These are phyloP conservation scores for Xylariaceae sp. DNA, from an alignment of 2,329 filamentous ascomycete genomes.

Conservation along the genomic window DNA sequence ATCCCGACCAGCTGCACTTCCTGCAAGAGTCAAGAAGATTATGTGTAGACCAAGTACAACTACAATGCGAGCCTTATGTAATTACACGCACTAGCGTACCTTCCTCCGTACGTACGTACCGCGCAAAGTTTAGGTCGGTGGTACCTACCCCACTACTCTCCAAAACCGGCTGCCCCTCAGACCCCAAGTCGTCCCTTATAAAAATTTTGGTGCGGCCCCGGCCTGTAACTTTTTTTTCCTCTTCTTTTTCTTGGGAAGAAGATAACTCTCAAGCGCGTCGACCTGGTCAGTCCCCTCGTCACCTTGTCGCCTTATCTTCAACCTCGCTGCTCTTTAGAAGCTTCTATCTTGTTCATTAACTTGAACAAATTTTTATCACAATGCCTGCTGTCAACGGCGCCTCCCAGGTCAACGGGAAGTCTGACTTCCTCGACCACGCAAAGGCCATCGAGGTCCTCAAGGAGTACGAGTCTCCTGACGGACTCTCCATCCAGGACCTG, in stretches of 20 bases:
- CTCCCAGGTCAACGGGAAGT: slow-evolving; percentile 46
- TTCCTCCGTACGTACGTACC: neutral
- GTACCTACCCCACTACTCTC: neutral
- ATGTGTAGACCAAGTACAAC: no score
- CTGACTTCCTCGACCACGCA: slow-evolving; percentile 64
- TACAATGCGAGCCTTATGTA: no score
- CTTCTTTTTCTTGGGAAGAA: slow-evolving; percentile 51
- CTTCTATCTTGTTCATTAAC: slow-evolving; percentile 29
- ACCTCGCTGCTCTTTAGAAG: slow-evolving; percentile 35
- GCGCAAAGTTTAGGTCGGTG: neutral
- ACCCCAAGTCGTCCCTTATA: slow-evolving; percentile 15
- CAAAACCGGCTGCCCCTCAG: neutral
- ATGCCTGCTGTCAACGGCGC: slow-evolving; percentile 72
- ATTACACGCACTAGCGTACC: no score
- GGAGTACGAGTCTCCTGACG: slow-evolving; percentile 76
- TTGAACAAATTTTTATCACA: slow-evolving; percentile 34
- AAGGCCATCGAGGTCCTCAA: slow-evolving; percentile 75
- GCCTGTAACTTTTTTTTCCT: slow-evolving; percentile 30
- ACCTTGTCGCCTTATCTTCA: slow-evolving; percentile 37
- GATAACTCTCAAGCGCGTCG: slow-evolving; percentile 38
- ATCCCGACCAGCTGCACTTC: no score
- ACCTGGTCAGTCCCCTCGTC: slow-evolving; percentile 30
- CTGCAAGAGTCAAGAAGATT: no score
- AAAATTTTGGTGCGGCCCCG: slow-evolving; percentile 38
- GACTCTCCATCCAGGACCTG: slow-evolving; percentile 78